Percentiles rank a stretch among this genome's conserved stretches.
Evolutionary conservation across 1,284 basidiomycete genomes (phyloP).

Genomic region (Ceratobasidium sp.): DNA sequence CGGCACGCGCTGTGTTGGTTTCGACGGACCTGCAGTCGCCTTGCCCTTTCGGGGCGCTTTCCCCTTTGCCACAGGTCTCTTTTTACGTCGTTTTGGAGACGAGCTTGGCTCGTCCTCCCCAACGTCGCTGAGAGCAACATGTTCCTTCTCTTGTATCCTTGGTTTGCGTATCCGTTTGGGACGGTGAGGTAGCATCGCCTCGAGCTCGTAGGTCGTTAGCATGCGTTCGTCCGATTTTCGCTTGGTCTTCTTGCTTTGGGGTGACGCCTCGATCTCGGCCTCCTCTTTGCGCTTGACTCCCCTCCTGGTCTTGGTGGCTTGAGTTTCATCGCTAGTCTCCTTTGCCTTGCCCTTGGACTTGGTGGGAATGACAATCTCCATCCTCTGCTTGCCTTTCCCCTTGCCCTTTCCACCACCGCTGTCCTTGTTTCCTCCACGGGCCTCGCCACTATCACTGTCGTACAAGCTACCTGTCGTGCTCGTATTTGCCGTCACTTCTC

Average conservation of each 20-base stretch:
- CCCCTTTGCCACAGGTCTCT: neutral
- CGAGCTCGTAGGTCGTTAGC: conserved; percentile 31
- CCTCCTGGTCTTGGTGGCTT: neutral
- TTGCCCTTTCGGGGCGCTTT: conserved; percentile 14
- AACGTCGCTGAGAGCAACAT: conserved; percentile 17
- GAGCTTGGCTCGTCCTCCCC: neutral
- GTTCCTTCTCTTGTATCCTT: neutral
- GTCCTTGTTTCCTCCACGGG: neutral
- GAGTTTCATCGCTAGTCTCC: neutral
- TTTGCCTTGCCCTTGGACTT: conserved; percentile 13
- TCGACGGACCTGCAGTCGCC: neutral
- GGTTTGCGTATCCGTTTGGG: conserved; percentile 11
- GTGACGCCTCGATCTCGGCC: neutral
- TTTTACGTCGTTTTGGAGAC: conserved; percentile 3
- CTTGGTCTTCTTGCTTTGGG: neutral
- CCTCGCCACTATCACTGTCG: conserved; percentile 10
- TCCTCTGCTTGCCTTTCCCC: conserved; percentile 7
- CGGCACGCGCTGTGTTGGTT: neutral
- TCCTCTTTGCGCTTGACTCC: neutral
- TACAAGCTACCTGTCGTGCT: conserved; percentile 8
- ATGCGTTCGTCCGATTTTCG: neutral
- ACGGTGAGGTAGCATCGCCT: conserved; percentile 28
- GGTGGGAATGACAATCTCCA: conserved; percentile 29
- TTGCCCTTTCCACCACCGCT: neutral
- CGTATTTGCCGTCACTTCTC: neutral